Evolutionary conservation across 2,329 filamentous ascomycete genomes (phyloP).

Genomic region (Verticillium longisporum): DNA sequence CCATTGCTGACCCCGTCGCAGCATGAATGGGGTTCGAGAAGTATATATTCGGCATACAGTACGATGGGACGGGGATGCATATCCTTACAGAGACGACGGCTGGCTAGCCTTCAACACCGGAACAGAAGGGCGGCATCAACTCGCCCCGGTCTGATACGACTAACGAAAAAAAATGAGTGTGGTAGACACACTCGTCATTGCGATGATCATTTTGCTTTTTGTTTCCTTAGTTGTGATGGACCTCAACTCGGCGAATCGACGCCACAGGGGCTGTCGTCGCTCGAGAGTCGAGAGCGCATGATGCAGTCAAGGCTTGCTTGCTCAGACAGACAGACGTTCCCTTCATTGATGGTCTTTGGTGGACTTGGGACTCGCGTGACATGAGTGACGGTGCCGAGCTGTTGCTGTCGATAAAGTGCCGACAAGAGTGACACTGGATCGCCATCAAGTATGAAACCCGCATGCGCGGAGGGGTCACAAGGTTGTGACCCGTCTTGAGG

Average conservation of each 20-base stretch:
- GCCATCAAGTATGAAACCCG: not conserved
- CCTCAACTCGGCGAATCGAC: not conserved
- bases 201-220: not conserved
- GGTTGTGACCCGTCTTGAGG: not conserved
- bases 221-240: not conserved
- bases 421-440: not conserved
- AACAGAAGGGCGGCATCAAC: not conserved
- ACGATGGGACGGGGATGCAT: not conserved
- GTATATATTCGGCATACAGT: not conserved
- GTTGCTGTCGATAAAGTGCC: not conserved
- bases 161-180: not conserved
- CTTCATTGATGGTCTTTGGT: not conserved
- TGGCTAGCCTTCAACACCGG: not conserved
- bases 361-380: not conserved
- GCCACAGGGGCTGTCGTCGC: not conserved
- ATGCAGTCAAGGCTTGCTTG: not conserved
- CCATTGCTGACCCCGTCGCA: not conserved
- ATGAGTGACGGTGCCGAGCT: not conserved
- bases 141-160: not conserved
- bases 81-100: not conserved
- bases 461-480: not conserved
- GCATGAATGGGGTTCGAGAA: not conserved
- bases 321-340: not conserved
- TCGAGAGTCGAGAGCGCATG: not conserved
- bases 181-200: not conserved